A percentile compares a stretch with the other conserved stretches of the same genome.
Conservation (phyloP, 2,329 filamentous ascomycete genomes). For the Calonectria honghensis region DNA sequence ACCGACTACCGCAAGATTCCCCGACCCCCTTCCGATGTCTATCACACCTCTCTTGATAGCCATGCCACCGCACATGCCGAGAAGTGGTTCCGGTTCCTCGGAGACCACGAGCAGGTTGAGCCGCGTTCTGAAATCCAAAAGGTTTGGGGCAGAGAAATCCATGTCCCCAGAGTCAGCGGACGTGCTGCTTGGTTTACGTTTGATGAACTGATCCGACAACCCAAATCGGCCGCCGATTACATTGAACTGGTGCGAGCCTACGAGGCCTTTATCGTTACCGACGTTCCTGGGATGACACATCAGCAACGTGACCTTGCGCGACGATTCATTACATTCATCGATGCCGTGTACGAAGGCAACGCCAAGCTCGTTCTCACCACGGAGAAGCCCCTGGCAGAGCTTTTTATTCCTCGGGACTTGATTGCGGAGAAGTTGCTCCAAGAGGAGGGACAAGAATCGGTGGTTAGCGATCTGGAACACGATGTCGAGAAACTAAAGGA, state of each 20-base stretch:
- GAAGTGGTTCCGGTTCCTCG: constrained; percentile 96
- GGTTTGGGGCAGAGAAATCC: constrained; percentile 95
- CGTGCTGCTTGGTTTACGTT: constrained; percentile 94
- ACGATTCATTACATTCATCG: constrained; percentile 97
- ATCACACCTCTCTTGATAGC: constrained; percentile 89
- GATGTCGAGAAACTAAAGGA: constrained; percentile 90
- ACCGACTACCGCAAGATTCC: constrained; percentile 99
- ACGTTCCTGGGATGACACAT: constrained; percentile 93
- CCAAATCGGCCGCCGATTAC: constrained; percentile 96
- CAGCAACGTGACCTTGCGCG: constrained; percentile 90
- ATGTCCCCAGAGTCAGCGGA: constrained; percentile 91
- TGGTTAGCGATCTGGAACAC: constrained; percentile 92
- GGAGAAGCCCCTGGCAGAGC: constrained; percentile 86
- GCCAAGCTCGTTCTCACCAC: constrained; percentile 97
- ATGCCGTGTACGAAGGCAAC: constrained; percentile 93
- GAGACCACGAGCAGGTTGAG: constrained; percentile 84
- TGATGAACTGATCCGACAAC: constrained; percentile 89
- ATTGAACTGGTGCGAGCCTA: constrained; percentile 93
- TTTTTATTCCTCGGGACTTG: constrained; percentile 87
- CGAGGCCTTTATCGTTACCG: constrained; percentile 93
- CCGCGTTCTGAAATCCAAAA: constrained; percentile 86
- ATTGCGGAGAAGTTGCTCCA: constrained; percentile 75
- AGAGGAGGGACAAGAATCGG: constrained; percentile 73
- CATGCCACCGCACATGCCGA: constrained; percentile 88
- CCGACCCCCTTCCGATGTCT: constrained; percentile 92